phyloP scores from a whole-genome alignment of 371 early-diverging fungal genomes.

The Lichtheimia hyalospora region DNA sequence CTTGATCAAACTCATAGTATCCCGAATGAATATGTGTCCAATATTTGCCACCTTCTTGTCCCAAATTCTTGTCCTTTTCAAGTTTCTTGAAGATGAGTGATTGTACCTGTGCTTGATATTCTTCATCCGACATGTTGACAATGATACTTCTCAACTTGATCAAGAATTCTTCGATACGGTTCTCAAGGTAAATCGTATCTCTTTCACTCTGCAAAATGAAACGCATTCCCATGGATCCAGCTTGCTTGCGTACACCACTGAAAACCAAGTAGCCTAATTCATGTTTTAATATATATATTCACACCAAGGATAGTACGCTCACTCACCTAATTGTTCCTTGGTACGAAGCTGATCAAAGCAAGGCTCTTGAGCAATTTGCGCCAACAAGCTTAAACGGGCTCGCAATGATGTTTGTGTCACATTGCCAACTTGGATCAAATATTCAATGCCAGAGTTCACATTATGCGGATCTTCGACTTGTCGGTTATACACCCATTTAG shows the following conservation, averaged over 20 bases:
- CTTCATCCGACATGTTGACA: conserved; percentile 65
- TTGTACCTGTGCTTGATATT: conserved; percentile 74
- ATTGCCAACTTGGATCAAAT: conserved; percentile 68
- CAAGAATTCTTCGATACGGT: conserved; percentile 81
- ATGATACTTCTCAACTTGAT: conserved; percentile 50
- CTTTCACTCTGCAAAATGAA: conserved; percentile 88
- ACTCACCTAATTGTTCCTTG: conserved; percentile 78
- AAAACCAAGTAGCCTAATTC: conserved; percentile 71
- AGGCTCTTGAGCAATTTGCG: conserved; percentile 83
- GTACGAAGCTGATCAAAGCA: conserved; percentile 93
- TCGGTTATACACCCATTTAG: conserved; percentile 63
- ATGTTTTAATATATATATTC: background rate
- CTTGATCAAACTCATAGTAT: conserved; percentile 86
- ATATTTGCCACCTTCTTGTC: conserved; percentile 72
- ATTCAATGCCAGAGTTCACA: conserved; percentile 88
- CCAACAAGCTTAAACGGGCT: conserved; percentile 67
- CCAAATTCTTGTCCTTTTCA: conserved; percentile 87
- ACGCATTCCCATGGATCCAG: conserved; percentile 67
- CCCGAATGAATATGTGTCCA: conserved; percentile 81
- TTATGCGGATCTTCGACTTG: conserved; percentile 75
- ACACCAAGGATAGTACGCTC: background rate
- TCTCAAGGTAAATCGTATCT: conserved; percentile 81
- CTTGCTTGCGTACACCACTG: conserved; percentile 66
- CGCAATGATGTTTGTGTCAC: conserved; percentile 57
- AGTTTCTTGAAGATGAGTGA: conserved; percentile 71